Base-by-base conservation (phyloP, 768 basidiomycete species). In the Tulasnella sp. region DNA sequence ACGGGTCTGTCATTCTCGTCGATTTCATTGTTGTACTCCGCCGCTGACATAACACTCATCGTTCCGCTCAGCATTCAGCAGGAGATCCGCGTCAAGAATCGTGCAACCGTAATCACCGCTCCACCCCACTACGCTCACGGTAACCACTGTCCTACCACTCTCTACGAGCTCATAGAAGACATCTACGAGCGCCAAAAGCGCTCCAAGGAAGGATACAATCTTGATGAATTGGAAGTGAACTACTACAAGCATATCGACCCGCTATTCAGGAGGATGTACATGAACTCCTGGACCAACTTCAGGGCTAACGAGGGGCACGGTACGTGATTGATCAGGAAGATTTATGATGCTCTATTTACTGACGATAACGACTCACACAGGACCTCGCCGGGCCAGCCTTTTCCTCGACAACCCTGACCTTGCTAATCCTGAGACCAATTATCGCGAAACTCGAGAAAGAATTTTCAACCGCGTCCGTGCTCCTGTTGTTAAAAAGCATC, bases 131-230 rank as follows among this genome's bases (percentile, higher is more conserved):
- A 29, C 39, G 69, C 74, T 6, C 37, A 49, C 15, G 74, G 74
- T 12, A 19, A 31, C 74, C 68, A 71, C 25, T 34, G 19, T 15
- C 74, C 74, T 6, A 75, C 74, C 29, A 75, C 74, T 37, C 67
- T 75, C 17, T 71, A 72, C 67, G 74, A 75, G 22, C n/a, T 75
- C 22, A 75, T 75, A 6, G 74, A 75, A 52, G 74, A 75, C 29
- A 71, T 75, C 34, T 75, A 75, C 67, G 74, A 75, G 34, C 67
- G 67, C 9, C 31, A 38, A 29, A 75, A 75, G 29, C 74, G 74
- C 19, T 14, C 8, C 22, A 22, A 74, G 39, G 9, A 8, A 75
- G 67, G 74, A 7, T 71, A 71, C 38, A 25, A 71, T 36, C 58
- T 73, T 11, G 40, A 40, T 52, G 40, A 49, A n/a, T n/a, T n/a